Evolutionary conservation across 202 grass and related monocot species (phyloP).

Genomic region (Schoenoplectus tabernaemontani): DNA sequence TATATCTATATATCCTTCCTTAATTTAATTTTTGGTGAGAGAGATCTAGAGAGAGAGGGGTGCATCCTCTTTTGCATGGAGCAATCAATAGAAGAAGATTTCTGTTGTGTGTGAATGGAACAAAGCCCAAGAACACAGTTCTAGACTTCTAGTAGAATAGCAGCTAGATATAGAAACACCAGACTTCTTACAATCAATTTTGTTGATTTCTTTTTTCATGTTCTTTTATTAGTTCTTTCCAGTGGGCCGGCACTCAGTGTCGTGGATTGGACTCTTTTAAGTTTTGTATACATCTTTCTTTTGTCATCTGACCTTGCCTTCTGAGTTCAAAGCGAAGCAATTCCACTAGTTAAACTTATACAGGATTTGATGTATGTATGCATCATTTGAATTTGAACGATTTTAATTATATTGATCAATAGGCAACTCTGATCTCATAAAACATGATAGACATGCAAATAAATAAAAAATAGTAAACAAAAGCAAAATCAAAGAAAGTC

Average conservation of each 20-base stretch:
- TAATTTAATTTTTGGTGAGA: slow-evolving; percentile 12
- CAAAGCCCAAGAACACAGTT: slow-evolving; percentile 17
- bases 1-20: not conserved
- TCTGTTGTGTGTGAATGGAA: slow-evolving; percentile 5
- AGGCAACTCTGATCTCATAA: too few species aligned
- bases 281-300: not conserved
- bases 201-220: not conserved
- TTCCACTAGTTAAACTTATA: slow-evolving; percentile 10
- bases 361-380: too few species aligned
- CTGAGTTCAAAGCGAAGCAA: not conserved
- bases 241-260: slow-evolving; percentile 10
- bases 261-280: not conserved
- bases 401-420: too few species aligned
- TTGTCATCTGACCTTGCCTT: slow-evolving; percentile 9
- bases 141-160: not conserved
- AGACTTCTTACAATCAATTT: slow-evolving; percentile 19
- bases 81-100: not conserved
- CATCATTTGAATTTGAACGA: too few species aligned
- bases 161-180: slow-evolving; percentile 7
- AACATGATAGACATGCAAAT: too few species aligned
- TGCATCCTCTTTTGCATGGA: not conserved
- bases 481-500: too few species aligned
- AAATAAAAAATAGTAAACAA: too few species aligned
- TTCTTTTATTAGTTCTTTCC: not conserved
- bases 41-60: not conserved